Evolutionary conservation across 1,139 yeast genomes (phyloP).

Genomic region (Candida smagusa): DNA sequence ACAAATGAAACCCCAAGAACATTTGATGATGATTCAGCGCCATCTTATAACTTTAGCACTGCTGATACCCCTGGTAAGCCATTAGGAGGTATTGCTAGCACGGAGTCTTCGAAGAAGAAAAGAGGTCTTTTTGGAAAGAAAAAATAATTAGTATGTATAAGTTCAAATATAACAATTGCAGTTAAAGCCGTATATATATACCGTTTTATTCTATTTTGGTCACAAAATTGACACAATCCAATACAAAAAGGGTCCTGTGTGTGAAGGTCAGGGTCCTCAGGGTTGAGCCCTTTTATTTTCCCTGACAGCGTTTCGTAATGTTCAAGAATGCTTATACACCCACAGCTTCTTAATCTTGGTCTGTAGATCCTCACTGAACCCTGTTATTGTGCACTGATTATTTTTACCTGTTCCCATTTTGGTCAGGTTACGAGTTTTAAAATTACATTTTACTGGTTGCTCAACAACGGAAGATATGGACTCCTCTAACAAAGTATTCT

Average conservation of each 20-base stretch:
- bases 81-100: slow-evolving; percentile 28
- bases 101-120: slow-evolving; percentile 24
- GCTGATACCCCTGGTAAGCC: slow-evolving; percentile 25
- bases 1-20: slow-evolving; percentile 32
- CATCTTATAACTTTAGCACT: slow-evolving; percentile 1
- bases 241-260: no score
- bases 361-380: no score
- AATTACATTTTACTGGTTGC: neutral
- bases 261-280: no score
- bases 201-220: no score
- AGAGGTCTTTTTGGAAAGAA: slow-evolving; percentile 34
- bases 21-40: slow-evolving; percentile 5
- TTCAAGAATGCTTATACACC: no score
- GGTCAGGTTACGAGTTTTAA: neutral
- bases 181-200: no score
- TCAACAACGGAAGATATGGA: neutral
- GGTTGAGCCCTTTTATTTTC: no score
- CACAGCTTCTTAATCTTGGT: no score
- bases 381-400: neutral
- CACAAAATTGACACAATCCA: no score
- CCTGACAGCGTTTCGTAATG: no score
- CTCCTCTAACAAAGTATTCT: neutral
- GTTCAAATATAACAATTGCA: neutral
- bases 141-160: slow-evolving; percentile 7
- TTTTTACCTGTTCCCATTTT: neutral